These are phyloP conservation scores for Erodium maritimum DNA, from an alignment of 345 rosid species.

Conservation along the genomic window DNA sequence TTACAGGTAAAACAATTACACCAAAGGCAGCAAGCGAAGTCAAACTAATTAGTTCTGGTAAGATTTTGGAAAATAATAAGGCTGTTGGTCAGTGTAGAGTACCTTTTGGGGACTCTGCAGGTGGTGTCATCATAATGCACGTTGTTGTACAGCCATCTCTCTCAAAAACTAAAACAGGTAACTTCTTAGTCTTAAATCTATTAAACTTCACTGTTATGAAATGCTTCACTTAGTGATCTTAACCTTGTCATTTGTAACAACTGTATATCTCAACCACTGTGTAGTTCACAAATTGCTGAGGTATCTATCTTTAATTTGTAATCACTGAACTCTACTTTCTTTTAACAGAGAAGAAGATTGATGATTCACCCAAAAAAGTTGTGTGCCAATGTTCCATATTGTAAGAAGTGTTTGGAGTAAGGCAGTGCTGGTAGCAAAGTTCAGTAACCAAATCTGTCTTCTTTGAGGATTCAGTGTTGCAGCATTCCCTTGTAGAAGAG, in stretches of 20 bases:
- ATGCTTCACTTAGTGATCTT: not conserved
- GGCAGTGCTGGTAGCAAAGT: constrained; percentile 10
- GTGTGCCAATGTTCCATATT: constrained; percentile 80
- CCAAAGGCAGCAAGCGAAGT: constrained; percentile 77
- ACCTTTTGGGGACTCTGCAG: constrained; percentile 58
- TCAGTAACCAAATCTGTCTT: constrained; percentile 3
- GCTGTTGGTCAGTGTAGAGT: constrained; percentile 77
- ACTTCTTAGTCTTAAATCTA: constrained; percentile 3
- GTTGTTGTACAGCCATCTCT: constrained; percentile 85
- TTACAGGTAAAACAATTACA: constrained; percentile 52
- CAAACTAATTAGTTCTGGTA: constrained; percentile 78
- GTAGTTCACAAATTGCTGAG: not conserved
- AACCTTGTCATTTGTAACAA: not conserved
- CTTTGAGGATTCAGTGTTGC: constrained; percentile 21
- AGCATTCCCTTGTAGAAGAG: constrained; percentile 8
- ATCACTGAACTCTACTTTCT: constrained; percentile 3
- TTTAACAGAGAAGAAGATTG: constrained; percentile 77
- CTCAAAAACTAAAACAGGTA: constrained; percentile 60
- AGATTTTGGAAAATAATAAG: constrained; percentile 73
- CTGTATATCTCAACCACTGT: not conserved
- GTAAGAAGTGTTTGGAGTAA: constrained; percentile 28
- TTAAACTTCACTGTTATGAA: not conserved
- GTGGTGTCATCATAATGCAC: constrained; percentile 59
- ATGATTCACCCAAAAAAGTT: constrained; percentile 50
- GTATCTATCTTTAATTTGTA: not conserved